phyloP scores from a whole-genome alignment of 148 eudicot genomes.

The Vaccinium corymbosum region DNA sequence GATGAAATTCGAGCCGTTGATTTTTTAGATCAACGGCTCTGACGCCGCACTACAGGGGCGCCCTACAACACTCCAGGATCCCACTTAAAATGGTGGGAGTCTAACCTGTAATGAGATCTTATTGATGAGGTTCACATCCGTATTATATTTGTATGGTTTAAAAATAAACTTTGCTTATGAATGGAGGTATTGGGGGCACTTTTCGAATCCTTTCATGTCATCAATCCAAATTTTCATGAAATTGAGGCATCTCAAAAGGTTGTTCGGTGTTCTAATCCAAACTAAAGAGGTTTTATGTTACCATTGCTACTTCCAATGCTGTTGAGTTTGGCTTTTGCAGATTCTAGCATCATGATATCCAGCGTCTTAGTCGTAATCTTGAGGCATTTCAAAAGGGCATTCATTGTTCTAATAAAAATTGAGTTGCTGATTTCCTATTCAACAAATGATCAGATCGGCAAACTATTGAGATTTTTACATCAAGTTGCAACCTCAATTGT shows the following conservation, averaged over 20 bases:
- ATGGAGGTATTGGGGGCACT: neutral
- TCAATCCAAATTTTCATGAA: neutral
- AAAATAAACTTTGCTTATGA: neutral
- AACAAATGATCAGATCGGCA: neutral
- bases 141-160: too few species aligned
- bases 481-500: too few species aligned
- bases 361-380: neutral
- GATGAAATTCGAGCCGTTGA: too few species aligned
- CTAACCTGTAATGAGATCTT: too few species aligned
- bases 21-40: too few species aligned
- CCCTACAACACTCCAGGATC: too few species aligned
- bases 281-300: neutral
- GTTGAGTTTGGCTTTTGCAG: neutral
- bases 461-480: neutral
- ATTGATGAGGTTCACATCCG: neutral
- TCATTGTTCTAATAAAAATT: neutral
- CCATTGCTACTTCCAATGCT: too few species aligned
- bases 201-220: neutral
- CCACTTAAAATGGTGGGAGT: too few species aligned
- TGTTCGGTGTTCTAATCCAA: neutral
- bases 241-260: neutral
- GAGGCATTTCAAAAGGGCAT: neutral
- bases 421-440: neutral
- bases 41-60: too few species aligned
- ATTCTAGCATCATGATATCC: neutral